phyloP scores from a whole-genome alignment of 257 asterid genomes.

The Catharanthus roseus region DNA sequence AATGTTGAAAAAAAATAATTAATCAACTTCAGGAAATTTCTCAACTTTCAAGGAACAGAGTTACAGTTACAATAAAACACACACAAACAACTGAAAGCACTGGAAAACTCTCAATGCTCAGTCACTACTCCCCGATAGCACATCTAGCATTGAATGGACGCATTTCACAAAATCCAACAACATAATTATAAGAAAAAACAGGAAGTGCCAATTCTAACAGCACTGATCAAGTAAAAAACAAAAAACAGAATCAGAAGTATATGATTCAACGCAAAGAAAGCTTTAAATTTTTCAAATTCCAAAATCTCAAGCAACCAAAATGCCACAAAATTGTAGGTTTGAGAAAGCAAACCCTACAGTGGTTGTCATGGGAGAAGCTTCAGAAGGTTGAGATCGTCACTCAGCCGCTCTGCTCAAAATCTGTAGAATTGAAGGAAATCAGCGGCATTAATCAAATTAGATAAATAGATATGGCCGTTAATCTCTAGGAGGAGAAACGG shows the following conservation, averaged over 20 bases:
- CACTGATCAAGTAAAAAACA: constrained; percentile 8
- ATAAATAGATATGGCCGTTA: not conserved
- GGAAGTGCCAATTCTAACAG: not conserved
- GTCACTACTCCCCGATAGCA: not conserved
- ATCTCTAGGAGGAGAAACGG: constrained; percentile 5
- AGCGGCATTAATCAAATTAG: constrained; percentile 4
- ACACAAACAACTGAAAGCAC: not conserved
- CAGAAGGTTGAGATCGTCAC: not conserved
- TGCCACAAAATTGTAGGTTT: not conserved
- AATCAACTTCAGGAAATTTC: not conserved
- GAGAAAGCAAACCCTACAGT: not conserved
- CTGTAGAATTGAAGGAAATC: not conserved
- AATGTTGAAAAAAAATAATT: not conserved
- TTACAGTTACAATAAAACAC: not conserved
- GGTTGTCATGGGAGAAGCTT: constrained; percentile 6
- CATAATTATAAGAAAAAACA: not conserved
- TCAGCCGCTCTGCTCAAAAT: not conserved
- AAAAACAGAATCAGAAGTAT: not conserved
- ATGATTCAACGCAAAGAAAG: no score
- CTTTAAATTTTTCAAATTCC: not conserved
- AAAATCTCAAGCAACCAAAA: not conserved
- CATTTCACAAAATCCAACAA: not conserved
- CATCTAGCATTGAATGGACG: not conserved
- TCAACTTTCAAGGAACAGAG: not conserved
- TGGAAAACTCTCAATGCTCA: not conserved